Evolutionary conservation across 139 green algal species (phyloP).

Genomic region (Chara braunii): DNA sequence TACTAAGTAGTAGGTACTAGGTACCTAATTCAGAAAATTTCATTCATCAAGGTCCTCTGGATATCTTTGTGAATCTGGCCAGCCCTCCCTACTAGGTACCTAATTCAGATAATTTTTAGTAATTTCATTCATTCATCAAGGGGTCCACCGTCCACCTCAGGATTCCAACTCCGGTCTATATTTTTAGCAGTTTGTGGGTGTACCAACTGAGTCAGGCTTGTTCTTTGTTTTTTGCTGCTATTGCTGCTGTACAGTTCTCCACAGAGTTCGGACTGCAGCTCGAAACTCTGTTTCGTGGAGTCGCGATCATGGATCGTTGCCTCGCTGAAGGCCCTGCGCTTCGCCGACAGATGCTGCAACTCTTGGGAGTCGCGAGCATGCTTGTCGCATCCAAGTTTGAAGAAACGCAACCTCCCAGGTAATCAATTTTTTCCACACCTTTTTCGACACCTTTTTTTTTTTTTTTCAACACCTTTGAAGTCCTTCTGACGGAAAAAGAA

Average conservation of each 20-base stretch:
- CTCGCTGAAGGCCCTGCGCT: slow-evolving; percentile 17
- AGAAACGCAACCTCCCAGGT: slow-evolving; percentile 28
- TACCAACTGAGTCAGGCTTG: too few species aligned
- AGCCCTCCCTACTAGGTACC: too few species aligned
- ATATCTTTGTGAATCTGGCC: too few species aligned
- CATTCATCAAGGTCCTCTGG: too few species aligned
- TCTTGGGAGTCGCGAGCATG: slow-evolving; percentile 36
- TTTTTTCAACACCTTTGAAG: not conserved
- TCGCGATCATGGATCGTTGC: slow-evolving; percentile 24
- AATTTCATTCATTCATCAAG: too few species aligned
- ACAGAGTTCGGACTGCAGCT: slow-evolving; percentile 27
- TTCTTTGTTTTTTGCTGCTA: too few species aligned
- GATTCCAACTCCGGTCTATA: too few species aligned
- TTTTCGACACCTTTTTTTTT: not conserved
- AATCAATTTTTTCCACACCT: not conserved
- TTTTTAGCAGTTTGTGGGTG: too few species aligned
- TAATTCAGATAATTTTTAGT: too few species aligned
- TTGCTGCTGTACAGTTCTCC: slow-evolving; percentile 29
- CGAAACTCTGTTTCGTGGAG: slow-evolving; percentile 34
- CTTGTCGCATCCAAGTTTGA: slow-evolving; percentile 33
- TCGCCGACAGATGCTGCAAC: slow-evolving; percentile 15
- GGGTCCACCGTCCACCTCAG: too few species aligned
- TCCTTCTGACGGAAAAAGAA: not conserved
- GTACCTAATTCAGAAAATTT: too few species aligned
- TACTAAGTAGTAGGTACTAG: too few species aligned